These are phyloP conservation scores for Pythium biforme DNA, from an alignment of 352 stramenopile species.

Conservation along the genomic window DNA sequence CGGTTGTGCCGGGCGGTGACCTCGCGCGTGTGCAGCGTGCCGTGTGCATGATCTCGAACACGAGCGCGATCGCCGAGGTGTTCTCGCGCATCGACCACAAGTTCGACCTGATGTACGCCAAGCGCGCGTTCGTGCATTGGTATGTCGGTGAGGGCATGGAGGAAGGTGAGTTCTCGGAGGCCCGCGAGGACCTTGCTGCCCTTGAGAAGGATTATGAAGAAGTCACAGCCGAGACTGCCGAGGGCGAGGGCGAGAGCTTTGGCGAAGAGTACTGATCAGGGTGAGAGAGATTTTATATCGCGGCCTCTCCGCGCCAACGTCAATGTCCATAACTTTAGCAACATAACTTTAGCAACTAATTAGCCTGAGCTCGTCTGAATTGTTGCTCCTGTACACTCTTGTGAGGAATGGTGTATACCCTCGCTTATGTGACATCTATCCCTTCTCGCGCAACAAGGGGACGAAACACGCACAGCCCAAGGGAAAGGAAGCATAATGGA, in stretches of 20 bases:
- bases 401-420: not conserved
- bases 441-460: not conserved
- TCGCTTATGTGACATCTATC: not conserved
- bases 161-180: slow-evolving; percentile 99
- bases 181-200: slow-evolving; percentile 96
- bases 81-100: slow-evolving; percentile 98
- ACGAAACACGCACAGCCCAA: no score
- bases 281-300: no score
- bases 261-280: slow-evolving; percentile 89
- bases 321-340: no score
- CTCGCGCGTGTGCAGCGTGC: no score
- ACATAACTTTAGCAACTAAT: no score
- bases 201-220: slow-evolving; percentile 99
- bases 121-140: slow-evolving; percentile 98
- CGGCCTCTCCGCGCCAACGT: no score
- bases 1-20: no score
- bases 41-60: slow-evolving; percentile 99
- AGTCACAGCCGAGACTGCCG: slow-evolving; percentile 96
- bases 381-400: no score
- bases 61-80: slow-evolving; percentile 96
- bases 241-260: slow-evolving; percentile 93
- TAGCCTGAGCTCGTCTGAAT: no score
- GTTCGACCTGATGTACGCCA: slow-evolving; percentile 99
- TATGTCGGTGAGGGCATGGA: slow-evolving; percentile 99
- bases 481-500: not conserved